Evolutionary conservation across 1,284 basidiomycete genomes (phyloP), one percentile per base, ranked within the genome.

Genomic region (Ganoderma resinaceum): DNA sequence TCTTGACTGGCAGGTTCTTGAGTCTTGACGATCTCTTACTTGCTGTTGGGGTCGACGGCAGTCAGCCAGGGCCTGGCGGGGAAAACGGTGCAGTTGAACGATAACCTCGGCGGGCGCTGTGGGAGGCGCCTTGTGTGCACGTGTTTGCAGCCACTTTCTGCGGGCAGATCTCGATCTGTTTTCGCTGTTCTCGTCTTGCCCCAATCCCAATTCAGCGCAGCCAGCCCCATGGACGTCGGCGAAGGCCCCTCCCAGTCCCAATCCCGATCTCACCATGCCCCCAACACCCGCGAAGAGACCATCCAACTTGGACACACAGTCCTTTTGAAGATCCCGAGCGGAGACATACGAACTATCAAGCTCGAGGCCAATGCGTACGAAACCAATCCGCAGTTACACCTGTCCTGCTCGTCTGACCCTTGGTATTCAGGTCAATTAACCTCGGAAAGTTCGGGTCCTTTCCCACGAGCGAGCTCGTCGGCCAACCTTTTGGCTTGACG

Each of bases 361-460:
- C 77, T 92, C 52, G 87, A 91, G 73, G 84, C 84, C 78, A 85
- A 91, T 80, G 81, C 85, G 92, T 93, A 78, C 75, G 91, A 78
- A 63, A 53, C 16, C 31, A 65, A 16, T 35, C 46, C 61, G 57
- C n/a, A 7, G 23, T 23, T 29, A 20, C 65, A 43, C 29, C 26
- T 20, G 38, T 26, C 14, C 61, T 61, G 66, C 60, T 64, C 62
- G 61, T 68, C 69, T 73, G 65, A 72, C 70, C 61, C 26, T 40
- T 16, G 35, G 4, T 42, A 8, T 68, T 2, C 75, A 95, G 93
- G 42, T 87, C 82, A 26, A 77, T 93, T 58, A 85, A 86, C 55
- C 81, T 95, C 23, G 93, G 93, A 72, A 91, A 91, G 78, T 87
- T 91, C 69, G 94, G 94, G 11, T 86, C 87, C 5, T 95, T 96